These are phyloP conservation scores for Akanthomyces dipterigenus DNA, from an alignment of 2,329 filamentous ascomycete genomes.

Conservation along the genomic window DNA sequence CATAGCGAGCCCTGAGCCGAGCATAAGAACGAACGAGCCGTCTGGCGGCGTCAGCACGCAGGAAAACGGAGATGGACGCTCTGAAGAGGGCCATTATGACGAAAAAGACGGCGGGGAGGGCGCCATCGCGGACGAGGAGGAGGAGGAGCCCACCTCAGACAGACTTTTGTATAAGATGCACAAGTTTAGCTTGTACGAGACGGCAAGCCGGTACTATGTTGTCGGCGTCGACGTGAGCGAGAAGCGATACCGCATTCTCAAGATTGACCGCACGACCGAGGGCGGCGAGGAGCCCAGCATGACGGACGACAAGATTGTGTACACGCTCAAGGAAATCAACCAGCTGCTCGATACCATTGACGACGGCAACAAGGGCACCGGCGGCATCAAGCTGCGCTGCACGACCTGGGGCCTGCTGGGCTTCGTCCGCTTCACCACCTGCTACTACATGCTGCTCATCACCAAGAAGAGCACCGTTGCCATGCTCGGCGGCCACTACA, in stretches of 20 bases:
- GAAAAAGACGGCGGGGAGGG: not conserved
- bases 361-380: constrained; percentile 85
- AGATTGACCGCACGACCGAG: constrained; percentile 85
- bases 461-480: constrained; percentile 95
- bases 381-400: constrained; percentile 82
- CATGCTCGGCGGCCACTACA: constrained; percentile 90
- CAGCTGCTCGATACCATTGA: constrained; percentile 91
- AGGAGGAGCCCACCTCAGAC: constrained; percentile 27
- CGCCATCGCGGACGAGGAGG: constrained; percentile 19
- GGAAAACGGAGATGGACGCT: not conserved
- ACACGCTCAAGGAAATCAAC: constrained; percentile 86
- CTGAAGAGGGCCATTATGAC: not conserved
- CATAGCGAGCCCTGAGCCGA: constrained; percentile 44
- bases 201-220: constrained; percentile 85
- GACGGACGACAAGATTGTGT: constrained; percentile 90
- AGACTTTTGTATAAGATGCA: constrained; percentile 65
- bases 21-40: constrained; percentile 18
- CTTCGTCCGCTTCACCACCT: constrained; percentile 91
- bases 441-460: constrained; percentile 95
- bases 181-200: constrained; percentile 97
- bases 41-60: constrained; percentile 1
- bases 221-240: constrained; percentile 90
- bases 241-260: constrained; percentile 80
- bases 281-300: constrained; percentile 72
- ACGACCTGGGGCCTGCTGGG: constrained; percentile 91